Evolutionary conservation across 768 basidiomycete species (phyloP).

Genomic region (Boletellus emodensis): DNA sequence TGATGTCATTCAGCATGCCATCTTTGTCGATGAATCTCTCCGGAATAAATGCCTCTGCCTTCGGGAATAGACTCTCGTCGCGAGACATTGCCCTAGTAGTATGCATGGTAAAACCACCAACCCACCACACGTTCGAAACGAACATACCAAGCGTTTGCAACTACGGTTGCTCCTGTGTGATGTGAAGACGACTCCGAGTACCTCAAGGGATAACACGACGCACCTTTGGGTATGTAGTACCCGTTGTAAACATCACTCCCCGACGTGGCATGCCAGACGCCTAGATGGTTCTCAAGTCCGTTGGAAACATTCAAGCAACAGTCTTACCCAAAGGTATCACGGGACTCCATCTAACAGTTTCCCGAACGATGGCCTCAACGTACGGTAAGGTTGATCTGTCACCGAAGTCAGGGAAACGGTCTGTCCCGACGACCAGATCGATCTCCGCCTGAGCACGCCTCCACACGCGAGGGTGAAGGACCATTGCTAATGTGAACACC

Average conservation of each 20-base stretch:
- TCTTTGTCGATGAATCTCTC: conserved; percentile 9
- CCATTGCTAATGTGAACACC: conserved; percentile 1
- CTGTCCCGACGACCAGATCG: conserved; percentile 20
- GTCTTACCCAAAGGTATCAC: neutral
- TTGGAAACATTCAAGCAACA: neutral
- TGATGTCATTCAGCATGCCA: conserved; percentile 6
- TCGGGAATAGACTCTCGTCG: conserved; percentile 4
- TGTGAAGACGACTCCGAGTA: too few relatives aligned
- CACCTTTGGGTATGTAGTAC: conserved; percentile 29
- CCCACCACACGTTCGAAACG: neutral
- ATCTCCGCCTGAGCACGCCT: conserved; percentile 22
- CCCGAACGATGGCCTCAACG: conserved; percentile 1
- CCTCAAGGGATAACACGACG: neutral
- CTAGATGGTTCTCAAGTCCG: neutral
- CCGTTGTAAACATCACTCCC: conserved; percentile 32
- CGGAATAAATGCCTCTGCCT: conserved; percentile 4
- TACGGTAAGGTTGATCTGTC: conserved; percentile 11
- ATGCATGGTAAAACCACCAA: neutral
- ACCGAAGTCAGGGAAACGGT: conserved; percentile 23
- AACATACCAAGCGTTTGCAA: conserved; percentile 12
- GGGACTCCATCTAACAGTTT: conserved; percentile 1
- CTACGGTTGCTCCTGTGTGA: conserved; percentile 8
- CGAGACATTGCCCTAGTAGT: conserved; percentile 6
- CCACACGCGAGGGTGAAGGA: neutral
- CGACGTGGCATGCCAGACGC: conserved; percentile 6